Evolutionary conservation across 306 rosid species (phyloP).

Genomic region (Prosopis cineraria): DNA sequence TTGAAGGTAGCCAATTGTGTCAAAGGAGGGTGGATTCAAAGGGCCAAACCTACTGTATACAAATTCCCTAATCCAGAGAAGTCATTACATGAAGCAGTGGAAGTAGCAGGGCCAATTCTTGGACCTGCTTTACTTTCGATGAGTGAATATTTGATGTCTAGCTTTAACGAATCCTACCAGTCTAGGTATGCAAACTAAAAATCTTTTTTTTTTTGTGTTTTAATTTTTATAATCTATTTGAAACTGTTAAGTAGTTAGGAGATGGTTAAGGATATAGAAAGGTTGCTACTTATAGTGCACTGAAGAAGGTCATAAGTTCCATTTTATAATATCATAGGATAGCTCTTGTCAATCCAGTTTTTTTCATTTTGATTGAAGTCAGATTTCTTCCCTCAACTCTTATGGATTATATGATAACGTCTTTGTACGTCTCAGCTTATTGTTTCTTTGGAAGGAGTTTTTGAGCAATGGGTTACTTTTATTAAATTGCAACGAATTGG

Average conservation of each 20-base stretch:
- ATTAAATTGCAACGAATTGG: neutral
- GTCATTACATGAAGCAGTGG: constrained; percentile 74
- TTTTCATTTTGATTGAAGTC: neutral
- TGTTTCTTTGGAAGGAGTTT: neutral
- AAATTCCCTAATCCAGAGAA: constrained; percentile 75
- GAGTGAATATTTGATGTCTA: constrained; percentile 97
- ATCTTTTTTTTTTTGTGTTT: constrained; percentile 16
- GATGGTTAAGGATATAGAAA: neutral
- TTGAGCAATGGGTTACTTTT: neutral
- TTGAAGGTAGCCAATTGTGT: constrained; percentile 71
- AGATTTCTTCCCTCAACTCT: neutral
- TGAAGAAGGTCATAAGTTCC: neutral
- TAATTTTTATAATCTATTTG: constrained; percentile 7
- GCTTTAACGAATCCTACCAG: constrained; percentile 96
- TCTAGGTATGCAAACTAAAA: constrained; percentile 67
- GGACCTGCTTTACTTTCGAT: constrained; percentile 85
- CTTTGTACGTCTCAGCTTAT: neutral
- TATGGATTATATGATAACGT: neutral
- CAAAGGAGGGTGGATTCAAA: constrained; percentile 88
- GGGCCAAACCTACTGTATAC: constrained; percentile 59
- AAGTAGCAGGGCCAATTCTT: constrained; percentile 84
- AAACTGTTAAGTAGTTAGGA: constrained; percentile 25
- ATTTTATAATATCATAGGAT: neutral
- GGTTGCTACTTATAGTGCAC: constrained; percentile 25
- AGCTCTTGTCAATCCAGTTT: neutral